Base-by-base conservation (phyloP, 1,284 basidiomycete species). In the Austropuccinia psidii region DNA sequence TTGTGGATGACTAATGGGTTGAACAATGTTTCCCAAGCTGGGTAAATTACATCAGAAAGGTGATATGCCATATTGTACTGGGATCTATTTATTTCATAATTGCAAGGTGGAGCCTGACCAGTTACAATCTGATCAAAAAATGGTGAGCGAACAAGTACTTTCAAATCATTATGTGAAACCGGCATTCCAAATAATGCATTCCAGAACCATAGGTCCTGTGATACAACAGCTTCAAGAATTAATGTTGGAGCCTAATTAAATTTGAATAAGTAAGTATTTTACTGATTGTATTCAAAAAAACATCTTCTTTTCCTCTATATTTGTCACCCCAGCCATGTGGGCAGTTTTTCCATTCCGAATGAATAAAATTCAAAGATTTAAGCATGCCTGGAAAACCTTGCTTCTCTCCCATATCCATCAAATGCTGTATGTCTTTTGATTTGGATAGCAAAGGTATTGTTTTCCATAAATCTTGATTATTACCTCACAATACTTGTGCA, bases 291-390 rank as follows among this genome's bases (percentile, higher is more conserved):
- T n/a, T n/a, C n/a, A n/a, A n/a, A n/a, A n/a, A n/a, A n/a, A 66
- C 64, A 50, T 68, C 57, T 57, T 39, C 31, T 57, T 68, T 68
- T 37, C 66, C 66, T 57, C 29, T 37, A 29, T 39, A 68, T 9
- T 39, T 33, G 31, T 27, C 39, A 55, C 29, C 27, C 66, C 66
- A 68, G 11, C 31, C 39, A 37, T 31, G 27, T 35, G 66, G 66
- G 66, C 19, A 57, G 39, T 68, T 68, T 52, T 68, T 68, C 52
- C 54, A 68, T 35, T 57, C 37, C 50, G 50, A 68, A 41, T 55
- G 66, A 33, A 52, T 68, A 24, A 31, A 55, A 41, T 68, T 41
- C 21, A 68, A 24, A 15, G 39, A 68, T 21, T 52, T 52, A n/a
- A 68, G 39, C 37, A 31, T 39, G 24, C 66, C 66, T 6, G 66